These are phyloP conservation scores for Akanthomyces uredinophilus DNA, from an alignment of 2,329 filamentous ascomycete genomes.

Conservation along the genomic window DNA sequence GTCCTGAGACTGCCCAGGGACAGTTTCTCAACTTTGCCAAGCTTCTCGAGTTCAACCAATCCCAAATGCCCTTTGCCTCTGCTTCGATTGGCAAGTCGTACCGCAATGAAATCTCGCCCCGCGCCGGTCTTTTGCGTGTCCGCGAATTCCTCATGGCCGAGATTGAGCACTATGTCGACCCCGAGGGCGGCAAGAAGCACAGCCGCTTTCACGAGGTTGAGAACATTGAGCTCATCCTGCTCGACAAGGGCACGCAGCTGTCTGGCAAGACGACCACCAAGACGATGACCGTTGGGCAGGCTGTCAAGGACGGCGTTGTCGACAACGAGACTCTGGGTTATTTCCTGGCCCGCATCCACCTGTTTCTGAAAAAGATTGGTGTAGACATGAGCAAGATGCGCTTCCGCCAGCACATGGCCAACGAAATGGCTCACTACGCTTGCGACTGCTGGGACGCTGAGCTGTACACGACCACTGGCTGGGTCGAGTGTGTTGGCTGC, in stretches of 20 bases:
- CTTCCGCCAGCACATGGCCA: conserved; percentile 92
- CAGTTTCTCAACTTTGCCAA: conserved; percentile 98
- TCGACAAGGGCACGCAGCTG: conserved; percentile 81
- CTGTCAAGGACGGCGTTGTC: conserved; percentile 74
- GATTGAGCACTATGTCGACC: conserved; percentile 98
- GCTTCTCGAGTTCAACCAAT: conserved; percentile 92
- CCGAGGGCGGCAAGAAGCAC: conserved; percentile 91
- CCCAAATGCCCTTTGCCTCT: conserved; percentile 93
- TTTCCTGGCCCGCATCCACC: conserved; percentile 89
- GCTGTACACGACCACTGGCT: conserved; percentile 83
- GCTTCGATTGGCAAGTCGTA: conserved; percentile 97
- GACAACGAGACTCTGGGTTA: conserved; percentile 98
- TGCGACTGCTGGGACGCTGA: conserved; percentile 98
- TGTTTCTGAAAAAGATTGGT: conserved; percentile 85
- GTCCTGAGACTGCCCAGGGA: conserved; percentile 94
- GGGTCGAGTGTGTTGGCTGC: conserved; percentile 97
- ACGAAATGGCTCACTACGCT: conserved; percentile 81
- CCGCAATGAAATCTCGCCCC: conserved; percentile 94
- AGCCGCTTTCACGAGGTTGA: conserved; percentile 79
- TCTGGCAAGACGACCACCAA: conserved; percentile 74
- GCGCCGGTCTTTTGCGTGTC: conserved; percentile 84
- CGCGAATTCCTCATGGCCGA: conserved; percentile 98
- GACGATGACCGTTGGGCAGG: conserved; percentile 75
- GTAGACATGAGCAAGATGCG: conserved; percentile 83
- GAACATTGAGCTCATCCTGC: conserved; percentile 74